phyloP scores from a whole-genome alignment of 1,284 basidiomycete genomes.

The Marasmius oreades region DNA sequence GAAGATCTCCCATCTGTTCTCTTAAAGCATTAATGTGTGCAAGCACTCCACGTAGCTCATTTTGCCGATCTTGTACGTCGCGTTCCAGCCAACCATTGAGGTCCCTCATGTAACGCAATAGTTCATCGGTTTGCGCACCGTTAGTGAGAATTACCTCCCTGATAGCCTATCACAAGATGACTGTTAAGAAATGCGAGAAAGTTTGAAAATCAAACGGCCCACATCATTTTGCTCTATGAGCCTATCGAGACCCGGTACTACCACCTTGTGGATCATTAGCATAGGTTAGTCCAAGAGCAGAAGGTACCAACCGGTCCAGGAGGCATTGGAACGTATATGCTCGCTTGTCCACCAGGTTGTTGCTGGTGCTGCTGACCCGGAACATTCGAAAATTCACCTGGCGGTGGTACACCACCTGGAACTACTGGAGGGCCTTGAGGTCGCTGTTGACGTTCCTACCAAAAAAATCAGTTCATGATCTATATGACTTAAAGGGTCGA shows the following conservation, averaged over 20 bases:
- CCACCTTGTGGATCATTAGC: constrained; percentile 1
- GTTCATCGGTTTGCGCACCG: constrained; percentile 70
- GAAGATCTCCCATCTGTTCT: constrained; percentile 33
- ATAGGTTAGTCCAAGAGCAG: background rate
- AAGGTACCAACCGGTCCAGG: constrained; percentile 5
- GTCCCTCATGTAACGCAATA: constrained; percentile 70
- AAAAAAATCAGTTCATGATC: background rate
- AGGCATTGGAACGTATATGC: constrained; percentile 23
- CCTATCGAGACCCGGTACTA: constrained; percentile 11
- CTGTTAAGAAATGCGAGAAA: background rate
- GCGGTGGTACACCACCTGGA: constrained; percentile 1
- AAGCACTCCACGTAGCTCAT: constrained; percentile 62
- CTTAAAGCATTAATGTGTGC: constrained; percentile 60
- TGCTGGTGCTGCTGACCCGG: constrained; percentile 1
- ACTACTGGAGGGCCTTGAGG: background rate
- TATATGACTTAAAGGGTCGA: background rate
- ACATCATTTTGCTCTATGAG: constrained; percentile 6
- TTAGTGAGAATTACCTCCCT: constrained; percentile 51
- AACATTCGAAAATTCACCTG: background rate
- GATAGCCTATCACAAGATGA: constrained; percentile 52
- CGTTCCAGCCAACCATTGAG: constrained; percentile 73
- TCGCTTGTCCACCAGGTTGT: constrained; percentile 18
- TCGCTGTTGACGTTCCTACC: background rate
- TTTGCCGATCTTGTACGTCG: constrained; percentile 71
- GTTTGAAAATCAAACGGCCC: too few relatives aligned